Percentiles rank a stretch among this genome's conserved stretches.
phyloP scores from a whole-genome alignment of 1,284 basidiomycete species.

The Papiliotrema fonsecae region DNA sequence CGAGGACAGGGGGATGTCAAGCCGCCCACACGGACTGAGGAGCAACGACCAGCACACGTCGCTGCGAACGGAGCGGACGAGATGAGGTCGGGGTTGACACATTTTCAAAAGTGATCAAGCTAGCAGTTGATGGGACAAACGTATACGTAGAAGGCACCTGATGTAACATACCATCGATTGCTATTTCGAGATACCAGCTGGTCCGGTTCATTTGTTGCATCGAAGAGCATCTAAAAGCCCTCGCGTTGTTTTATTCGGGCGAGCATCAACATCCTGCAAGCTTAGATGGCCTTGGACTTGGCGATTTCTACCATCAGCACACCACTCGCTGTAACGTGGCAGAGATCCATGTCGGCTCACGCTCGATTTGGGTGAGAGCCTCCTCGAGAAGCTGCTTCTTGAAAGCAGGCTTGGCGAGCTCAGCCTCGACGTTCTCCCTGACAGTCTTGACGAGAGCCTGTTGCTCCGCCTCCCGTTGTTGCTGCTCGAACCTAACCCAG shows the following conservation, averaged over 20 bases:
- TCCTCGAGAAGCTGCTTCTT: conserved; percentile 85
- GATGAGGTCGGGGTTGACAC: conserved; percentile 17
- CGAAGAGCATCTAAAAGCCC: background rate
- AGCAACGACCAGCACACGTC: conserved; percentile 15
- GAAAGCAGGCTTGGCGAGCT: conserved; percentile 81
- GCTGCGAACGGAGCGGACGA: conserved; percentile 25
- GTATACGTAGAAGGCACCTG: background rate
- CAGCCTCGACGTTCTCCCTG: conserved; percentile 77
- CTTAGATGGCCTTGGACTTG: conserved; percentile 64
- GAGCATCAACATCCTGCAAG: background rate
- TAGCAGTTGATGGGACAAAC: background rate
- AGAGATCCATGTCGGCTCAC: conserved; percentile 56
- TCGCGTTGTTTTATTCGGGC: background rate
- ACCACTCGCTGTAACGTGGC: background rate
- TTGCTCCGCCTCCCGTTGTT: conserved; percentile 95
- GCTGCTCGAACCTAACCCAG: conserved; percentile 97
- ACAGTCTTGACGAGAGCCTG: conserved; percentile 79
- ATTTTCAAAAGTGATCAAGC: conserved; percentile 15
- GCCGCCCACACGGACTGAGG: conserved; percentile 10
- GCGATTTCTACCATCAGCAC: conserved; percentile 57
- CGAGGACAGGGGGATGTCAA: conserved; percentile 4
- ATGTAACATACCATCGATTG: background rate
- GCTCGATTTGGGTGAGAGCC: conserved; percentile 86
- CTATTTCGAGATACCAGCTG: background rate
- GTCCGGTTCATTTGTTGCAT: conserved; percentile 2